phyloP scores from a whole-genome alignment of 177 flowering plant species.

The Vitis hybrid region DNA sequence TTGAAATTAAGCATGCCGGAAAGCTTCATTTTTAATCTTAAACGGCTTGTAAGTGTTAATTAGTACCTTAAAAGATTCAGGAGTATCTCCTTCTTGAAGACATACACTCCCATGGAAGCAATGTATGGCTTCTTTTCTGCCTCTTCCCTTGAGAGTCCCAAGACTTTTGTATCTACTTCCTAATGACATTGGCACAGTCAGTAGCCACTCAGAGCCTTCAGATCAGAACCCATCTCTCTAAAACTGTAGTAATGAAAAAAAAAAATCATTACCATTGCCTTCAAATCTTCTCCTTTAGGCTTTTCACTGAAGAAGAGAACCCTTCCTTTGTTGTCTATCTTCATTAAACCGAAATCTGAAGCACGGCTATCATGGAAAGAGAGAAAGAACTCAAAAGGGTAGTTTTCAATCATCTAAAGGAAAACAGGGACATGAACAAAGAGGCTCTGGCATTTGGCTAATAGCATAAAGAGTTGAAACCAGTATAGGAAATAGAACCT shows the following conservation, averaged over 20 bases:
- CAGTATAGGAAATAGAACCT: background rate
- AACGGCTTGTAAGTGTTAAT: background rate
- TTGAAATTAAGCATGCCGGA: background rate
- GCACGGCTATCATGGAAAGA: slow-evolving; percentile 72
- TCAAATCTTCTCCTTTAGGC: slow-evolving; percentile 80
- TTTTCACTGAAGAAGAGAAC: slow-evolving; percentile 87
- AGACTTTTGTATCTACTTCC: slow-evolving; percentile 89
- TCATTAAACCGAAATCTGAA: slow-evolving; percentile 96
- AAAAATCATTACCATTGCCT: slow-evolving; percentile 67
- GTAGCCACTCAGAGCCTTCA: background rate
- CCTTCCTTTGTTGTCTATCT: slow-evolving; percentile 84
- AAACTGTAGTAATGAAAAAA: too few relatives aligned
- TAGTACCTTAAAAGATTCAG: slow-evolving; percentile 78
- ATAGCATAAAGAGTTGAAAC: background rate
- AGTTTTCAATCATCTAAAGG: too few relatives aligned
- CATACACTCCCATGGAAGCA: slow-evolving; percentile 95
- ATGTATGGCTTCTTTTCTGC: slow-evolving; percentile 89
- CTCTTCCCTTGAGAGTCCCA: slow-evolving; percentile 79
- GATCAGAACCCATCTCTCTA: too few relatives aligned
- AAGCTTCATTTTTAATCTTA: background rate
- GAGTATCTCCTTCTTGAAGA: slow-evolving; percentile 89
- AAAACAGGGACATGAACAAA: background rate
- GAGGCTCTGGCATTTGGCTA: too few relatives aligned
- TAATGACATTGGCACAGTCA: slow-evolving; percentile 17
- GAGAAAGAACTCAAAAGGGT: background rate